phyloP scores from a whole-genome alignment of 306 rosid species.

The Prinsepia uniflora region DNA sequence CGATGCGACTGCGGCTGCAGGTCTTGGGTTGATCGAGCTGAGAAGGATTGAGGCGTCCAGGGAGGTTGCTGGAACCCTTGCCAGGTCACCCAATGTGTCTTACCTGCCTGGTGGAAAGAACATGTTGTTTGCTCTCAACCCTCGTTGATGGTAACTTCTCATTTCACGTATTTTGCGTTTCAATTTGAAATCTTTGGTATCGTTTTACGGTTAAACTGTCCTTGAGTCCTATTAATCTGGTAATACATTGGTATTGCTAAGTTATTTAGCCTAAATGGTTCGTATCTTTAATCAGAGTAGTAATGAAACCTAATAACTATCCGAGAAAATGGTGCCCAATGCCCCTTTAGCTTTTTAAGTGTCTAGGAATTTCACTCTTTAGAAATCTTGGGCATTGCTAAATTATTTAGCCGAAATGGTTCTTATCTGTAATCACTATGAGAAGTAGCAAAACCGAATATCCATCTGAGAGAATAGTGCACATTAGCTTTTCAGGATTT shows the following conservation, averaged over 20 bases:
- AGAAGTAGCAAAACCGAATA: neutral
- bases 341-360: neutral
- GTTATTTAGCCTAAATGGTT: neutral
- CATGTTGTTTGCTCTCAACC: constrained; percentile 64
- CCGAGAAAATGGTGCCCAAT: neutral
- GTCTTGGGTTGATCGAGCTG: constrained; percentile 72
- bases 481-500: neutral
- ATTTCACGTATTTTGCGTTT: neutral
- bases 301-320: neutral
- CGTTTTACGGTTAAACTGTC: neutral
- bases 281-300: neutral
- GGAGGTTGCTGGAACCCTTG: constrained; percentile 70
- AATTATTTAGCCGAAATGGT: too few species aligned
- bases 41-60: constrained; percentile 88
- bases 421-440: neutral
- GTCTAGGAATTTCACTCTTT: too few species aligned
- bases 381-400: too few species aligned
- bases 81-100: constrained; percentile 78
- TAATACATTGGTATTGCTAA: neutral
- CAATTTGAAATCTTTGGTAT: neutral
- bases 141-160: constrained; percentile 57
- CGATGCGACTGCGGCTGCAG: constrained; percentile 65
- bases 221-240: neutral
- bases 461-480: neutral
- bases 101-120: constrained; percentile 60